Base-by-base conservation (phyloP, 257 asterid species). In the Cruciata laevipes region DNA sequence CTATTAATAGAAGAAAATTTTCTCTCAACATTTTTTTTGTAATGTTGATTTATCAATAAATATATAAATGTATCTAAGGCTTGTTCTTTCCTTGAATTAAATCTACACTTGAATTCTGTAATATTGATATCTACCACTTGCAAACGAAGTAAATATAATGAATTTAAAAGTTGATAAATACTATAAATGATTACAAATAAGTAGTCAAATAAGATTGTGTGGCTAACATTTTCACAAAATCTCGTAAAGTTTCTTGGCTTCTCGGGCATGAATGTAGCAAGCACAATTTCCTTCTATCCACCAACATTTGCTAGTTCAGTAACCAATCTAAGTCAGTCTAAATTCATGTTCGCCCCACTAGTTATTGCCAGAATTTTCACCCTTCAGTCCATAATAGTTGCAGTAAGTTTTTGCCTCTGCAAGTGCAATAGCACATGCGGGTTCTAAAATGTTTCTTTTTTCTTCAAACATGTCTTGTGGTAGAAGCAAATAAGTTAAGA, bases 371-470 rank as follows among this genome's bases (percentile, higher is more conserved):
- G 95, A 62, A 94, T 90, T 88, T 75, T 74, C 91, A 67, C 78
- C 93, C 85, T 86, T 80, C 68, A 85, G 83, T 68, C 86, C 89
- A 70, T 94, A 90, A 76, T 90, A 85, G 58, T 85, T 84, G 92
- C 96, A 94, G 68, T 94, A 90, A 33, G 97, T 95, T 81, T 94
- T 85, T 33, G 96, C 99, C 77, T 97, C 99, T 64, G 96, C 96
- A 42, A 94, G 79, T 67, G 99, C 81, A 82, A 94, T 96, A 35
- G 99, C 99, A 72, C 99, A 97, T 25, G 99, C 96, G 61, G 97
- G 99, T 77, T 94, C 99, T 75, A 94, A 71, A 65, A 94, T 94
- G 81, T 89, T 90, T 80, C 97, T 84, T 78, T 87, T 94, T 89
- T 94, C 99, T 83, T 94, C 97, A 79, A 90, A 94, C 96, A 94